A percentile compares a stretch with the other conserved stretches of the same genome.
Evolutionary conservation across 179 eudicot genomes (phyloP).

Genomic region (Nepenthes alata): DNA sequence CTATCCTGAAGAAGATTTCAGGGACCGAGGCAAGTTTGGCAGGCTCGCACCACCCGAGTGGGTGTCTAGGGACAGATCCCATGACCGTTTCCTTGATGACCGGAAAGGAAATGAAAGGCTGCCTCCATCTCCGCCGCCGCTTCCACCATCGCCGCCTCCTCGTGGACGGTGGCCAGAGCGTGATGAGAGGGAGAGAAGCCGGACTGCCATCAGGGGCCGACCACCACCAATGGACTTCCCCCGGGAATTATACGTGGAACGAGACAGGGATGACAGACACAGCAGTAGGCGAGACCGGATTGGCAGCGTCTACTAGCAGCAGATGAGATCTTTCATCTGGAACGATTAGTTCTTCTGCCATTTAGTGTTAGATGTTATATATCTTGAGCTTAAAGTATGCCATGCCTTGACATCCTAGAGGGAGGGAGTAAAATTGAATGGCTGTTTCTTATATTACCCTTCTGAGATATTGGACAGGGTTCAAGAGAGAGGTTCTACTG

Average conservation of each 20-base stretch:
- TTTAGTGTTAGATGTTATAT: no score
- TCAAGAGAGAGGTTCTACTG: no score
- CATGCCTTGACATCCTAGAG: no score
- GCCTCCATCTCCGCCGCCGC: constrained; percentile 28
- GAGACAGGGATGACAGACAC: constrained; percentile 61
- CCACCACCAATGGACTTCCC: constrained; percentile 48
- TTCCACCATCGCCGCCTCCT: constrained; percentile 23
- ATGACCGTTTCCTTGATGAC: constrained; percentile 39
- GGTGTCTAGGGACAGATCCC: constrained; percentile 48
- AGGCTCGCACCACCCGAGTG: constrained; percentile 49
- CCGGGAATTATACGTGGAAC: constrained; percentile 41
- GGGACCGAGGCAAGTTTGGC: constrained; percentile 61
- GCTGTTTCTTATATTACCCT: no score
- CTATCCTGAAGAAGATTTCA: constrained; percentile 47
- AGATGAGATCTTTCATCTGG: no score
- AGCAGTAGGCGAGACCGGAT: constrained; percentile 38
- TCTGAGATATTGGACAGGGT: no score
- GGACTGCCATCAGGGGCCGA: constrained; percentile 71
- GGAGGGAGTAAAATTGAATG: no score
- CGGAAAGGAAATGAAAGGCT: constrained; percentile 64
- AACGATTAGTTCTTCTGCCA: no score
- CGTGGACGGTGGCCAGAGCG: constrained; percentile 57
- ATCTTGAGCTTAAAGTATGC: no score
- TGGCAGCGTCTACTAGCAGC: constrained; percentile 32
- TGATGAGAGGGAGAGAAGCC: constrained; percentile 61